Evolutionary conservation across 306 rosid genomes (phyloP).

Genomic region (Cucurbita pepo): DNA sequence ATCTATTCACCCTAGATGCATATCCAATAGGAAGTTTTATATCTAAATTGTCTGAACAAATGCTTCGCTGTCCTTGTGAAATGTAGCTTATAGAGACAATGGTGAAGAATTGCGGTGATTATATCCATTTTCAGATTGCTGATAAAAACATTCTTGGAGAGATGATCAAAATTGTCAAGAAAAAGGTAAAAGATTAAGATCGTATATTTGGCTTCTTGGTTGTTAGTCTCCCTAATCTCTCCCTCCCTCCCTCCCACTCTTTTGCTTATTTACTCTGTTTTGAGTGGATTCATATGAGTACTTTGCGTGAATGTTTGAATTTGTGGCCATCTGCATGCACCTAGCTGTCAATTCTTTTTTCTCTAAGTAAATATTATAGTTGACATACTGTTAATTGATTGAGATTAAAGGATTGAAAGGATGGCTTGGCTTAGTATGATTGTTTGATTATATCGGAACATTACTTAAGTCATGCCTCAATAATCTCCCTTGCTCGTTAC

Average conservation of each 20-base stretch:
- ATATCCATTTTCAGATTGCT: constrained; percentile 77
- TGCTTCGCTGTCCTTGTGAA: not conserved
- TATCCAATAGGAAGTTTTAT: not conserved
- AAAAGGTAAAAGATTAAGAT: constrained; percentile 43
- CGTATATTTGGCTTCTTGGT: not conserved
- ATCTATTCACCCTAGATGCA: not conserved
- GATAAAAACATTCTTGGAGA: constrained; percentile 79
- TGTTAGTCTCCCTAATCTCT: not conserved
- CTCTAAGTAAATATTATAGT: not conserved
- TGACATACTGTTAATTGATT: not conserved
- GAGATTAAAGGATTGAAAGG: not conserved
- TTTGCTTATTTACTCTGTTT: not conserved
- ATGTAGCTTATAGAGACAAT: constrained; percentile 87
- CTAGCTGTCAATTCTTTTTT: not conserved
- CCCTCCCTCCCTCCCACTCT: not conserved
- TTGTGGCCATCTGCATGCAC: not conserved
- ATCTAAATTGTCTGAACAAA: not conserved
- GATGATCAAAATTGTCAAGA: constrained; percentile 84
- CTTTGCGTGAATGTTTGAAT: not conserved
- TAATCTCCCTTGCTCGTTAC: not conserved
- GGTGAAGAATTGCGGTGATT: constrained; percentile 99
- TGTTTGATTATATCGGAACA: not conserved
- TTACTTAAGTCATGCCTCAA: not conserved
- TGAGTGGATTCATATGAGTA: not conserved
- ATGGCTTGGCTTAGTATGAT: not conserved